phyloP scores from a whole-genome alignment of 768 basidiomycete species.

The Mycena haematopus region DNA sequence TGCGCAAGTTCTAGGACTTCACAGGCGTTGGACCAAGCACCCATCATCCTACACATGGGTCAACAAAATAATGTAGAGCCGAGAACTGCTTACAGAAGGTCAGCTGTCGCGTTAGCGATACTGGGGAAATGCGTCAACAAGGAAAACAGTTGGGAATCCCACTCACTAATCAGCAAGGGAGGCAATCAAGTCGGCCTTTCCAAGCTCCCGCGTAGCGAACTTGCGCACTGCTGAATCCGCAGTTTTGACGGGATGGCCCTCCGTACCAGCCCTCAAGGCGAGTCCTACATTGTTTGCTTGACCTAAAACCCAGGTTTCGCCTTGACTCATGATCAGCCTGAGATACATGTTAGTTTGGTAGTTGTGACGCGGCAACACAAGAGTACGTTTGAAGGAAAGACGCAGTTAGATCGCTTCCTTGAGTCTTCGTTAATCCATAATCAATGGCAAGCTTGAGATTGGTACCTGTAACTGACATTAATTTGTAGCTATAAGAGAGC shows the following conservation, averaged over 20 bases:
- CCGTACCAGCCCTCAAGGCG: constrained; percentile 70
- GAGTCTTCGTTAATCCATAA: constrained; percentile 79
- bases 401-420: constrained; percentile 80
- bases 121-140: constrained; percentile 44
- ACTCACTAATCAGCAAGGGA: constrained; percentile 90
- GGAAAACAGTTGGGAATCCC: constrained; percentile 1
- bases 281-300: constrained; percentile 72
- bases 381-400: constrained; percentile 84
- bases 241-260: constrained; percentile 75
- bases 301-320: constrained; percentile 85
- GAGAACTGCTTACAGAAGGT: constrained; percentile 34
- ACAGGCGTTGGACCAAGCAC: constrained; percentile 74
- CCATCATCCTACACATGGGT: constrained; percentile 74
- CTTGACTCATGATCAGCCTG: constrained; percentile 90
- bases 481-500: constrained; percentile 5
- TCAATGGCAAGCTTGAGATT: constrained; percentile 95
- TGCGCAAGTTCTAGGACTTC: constrained; percentile 64
- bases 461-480: constrained; percentile 50
- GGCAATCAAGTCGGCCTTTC: constrained; percentile 78
- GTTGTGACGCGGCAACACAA: background rate
- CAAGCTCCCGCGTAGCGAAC: constrained; percentile 88
- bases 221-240: constrained; percentile 80
- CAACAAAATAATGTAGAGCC: background rate
- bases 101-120: constrained; percentile 84
- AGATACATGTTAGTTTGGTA: background rate